Evolutionary conservation across 2,329 filamentous ascomycete species (phyloP).

Genomic region (Cladosporium sp.): DNA sequence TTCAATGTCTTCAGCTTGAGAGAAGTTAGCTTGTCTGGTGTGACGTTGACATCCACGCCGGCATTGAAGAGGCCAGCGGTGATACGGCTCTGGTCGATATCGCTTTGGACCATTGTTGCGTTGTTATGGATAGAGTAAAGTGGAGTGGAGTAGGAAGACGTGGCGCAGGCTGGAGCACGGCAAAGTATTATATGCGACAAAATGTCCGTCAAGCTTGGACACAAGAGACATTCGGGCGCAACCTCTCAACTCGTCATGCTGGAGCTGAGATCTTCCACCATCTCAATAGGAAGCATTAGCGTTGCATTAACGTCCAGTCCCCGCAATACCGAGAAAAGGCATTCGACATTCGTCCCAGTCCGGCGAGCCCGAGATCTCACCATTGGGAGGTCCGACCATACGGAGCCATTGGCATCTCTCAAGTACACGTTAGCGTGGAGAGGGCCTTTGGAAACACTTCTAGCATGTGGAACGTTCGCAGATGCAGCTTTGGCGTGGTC

Average conservation of each 20-base stretch:
- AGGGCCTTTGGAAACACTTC: background rate
- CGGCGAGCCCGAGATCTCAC: background rate
- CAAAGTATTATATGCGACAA: constrained; percentile 3
- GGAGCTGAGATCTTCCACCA: constrained; percentile 8
- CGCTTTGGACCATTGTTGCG: constrained; percentile 10
- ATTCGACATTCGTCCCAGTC: background rate
- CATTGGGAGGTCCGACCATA: background rate
- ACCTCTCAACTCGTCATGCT: constrained; percentile 1
- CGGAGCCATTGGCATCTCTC: background rate
- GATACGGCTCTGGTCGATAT: constrained; percentile 14
- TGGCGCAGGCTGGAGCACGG: background rate
- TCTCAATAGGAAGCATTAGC: background rate
- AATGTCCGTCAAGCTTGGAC: background rate
- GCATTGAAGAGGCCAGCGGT: constrained; percentile 10
- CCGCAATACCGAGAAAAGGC: constrained; percentile 1
- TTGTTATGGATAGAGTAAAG: background rate
- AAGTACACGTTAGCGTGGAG: background rate
- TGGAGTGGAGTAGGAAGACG: background rate
- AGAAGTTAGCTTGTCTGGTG: constrained; percentile 28
- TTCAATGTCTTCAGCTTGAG: constrained; percentile 25
- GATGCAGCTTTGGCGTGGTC: background rate
- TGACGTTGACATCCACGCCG: constrained; percentile 19
- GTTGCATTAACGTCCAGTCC: constrained; percentile 4
- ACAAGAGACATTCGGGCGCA: background rate
- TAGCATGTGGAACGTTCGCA: background rate